phyloP scores from a whole-genome alignment of 306 rosid genomes.

The Vachellia collinsii region DNA sequence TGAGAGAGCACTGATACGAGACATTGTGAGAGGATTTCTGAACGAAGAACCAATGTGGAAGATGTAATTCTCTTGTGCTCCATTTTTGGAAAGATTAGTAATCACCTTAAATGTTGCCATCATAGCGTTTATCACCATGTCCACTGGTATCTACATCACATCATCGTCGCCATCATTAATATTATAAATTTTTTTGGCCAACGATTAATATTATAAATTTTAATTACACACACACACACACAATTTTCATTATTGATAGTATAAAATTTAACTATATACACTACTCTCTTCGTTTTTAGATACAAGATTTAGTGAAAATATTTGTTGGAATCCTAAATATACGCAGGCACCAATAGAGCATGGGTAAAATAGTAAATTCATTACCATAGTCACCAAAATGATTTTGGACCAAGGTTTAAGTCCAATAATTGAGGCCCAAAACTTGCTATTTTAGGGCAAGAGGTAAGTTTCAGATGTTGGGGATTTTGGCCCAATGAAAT shows the following conservation, averaged over 20 bases:
- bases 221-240: too few species aligned
- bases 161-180: neutral
- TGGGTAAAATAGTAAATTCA: too few species aligned
- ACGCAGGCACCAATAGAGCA: too few species aligned
- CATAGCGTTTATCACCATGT: slow-evolving; percentile 53
- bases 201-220: too few species aligned
- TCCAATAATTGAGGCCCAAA: too few species aligned
- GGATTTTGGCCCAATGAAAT: too few species aligned
- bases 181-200: too few species aligned
- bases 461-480: too few species aligned
- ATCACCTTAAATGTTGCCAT: slow-evolving; percentile 35
- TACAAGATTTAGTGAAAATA: neutral
- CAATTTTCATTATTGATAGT: neutral
- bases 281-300: neutral
- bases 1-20: neutral
- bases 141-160: slow-evolving; percentile 52
- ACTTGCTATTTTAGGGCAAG: too few species aligned
- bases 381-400: too few species aligned
- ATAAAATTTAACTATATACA: neutral
- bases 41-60: slow-evolving; percentile 51
- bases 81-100: slow-evolving; percentile 30
- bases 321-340: too few species aligned
- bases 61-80: slow-evolving; percentile 6
- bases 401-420: too few species aligned
- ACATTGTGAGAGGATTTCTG: slow-evolving; percentile 40